Conservation (phyloP, 441 rosid genomes). For the Geranium incanum region DNA sequence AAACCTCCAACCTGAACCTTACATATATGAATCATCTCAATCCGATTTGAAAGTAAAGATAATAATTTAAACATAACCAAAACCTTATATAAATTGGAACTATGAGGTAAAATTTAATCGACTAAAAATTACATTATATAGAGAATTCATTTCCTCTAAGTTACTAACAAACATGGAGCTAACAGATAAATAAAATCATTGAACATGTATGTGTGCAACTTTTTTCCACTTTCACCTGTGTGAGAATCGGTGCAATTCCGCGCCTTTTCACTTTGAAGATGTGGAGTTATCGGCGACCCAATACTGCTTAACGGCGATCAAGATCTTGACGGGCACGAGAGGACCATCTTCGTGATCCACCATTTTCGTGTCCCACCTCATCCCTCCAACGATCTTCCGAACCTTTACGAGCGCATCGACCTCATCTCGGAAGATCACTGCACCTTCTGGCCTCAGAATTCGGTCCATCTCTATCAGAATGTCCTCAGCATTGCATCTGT, state of each 20-base stretch:
- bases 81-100: neutral
- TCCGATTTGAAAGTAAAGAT: no score
- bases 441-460: slow-evolving; percentile 18
- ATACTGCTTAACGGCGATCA: slow-evolving; percentile 16
- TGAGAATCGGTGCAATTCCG: no score
- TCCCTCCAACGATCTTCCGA: slow-evolving; percentile 12
- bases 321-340: slow-evolving; percentile 15
- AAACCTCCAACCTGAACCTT: no score
- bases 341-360: slow-evolving; percentile 20
- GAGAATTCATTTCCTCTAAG: neutral
- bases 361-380: slow-evolving; percentile 21
- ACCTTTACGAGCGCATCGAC: slow-evolving; percentile 14
- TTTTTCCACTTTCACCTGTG: no score
- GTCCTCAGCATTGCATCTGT: slow-evolving; percentile 17
- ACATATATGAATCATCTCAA: no score
- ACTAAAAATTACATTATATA: neutral
- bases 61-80: neutral
- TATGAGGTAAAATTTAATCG: neutral
- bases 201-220: neutral
- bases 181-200: neutral
- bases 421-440: slow-evolving; percentile 12
- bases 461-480: slow-evolving; percentile 20
- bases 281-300: slow-evolving; percentile 16
- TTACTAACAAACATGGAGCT: no score
- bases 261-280: neutral